phyloP scores from a whole-genome alignment of 2,329 filamentous ascomycete species.

The Boeremia lycopersici region DNA sequence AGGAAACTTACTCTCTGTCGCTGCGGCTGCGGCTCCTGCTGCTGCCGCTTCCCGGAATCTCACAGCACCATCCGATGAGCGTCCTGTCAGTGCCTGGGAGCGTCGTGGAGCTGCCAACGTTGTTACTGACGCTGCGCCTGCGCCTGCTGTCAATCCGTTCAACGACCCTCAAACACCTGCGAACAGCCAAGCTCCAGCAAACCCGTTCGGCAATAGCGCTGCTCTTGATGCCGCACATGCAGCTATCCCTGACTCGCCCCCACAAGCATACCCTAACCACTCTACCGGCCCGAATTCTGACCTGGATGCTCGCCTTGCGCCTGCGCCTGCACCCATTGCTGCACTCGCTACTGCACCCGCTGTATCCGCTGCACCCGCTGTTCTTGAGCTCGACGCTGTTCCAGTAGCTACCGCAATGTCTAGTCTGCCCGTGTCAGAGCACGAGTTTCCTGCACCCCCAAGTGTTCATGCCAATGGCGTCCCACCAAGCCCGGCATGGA shows the following conservation, averaged over 20 bases:
- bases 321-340: neutral
- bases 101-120: constrained; percentile 45
- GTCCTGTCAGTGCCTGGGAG: constrained; percentile 48
- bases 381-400: constrained; percentile 46
- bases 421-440: constrained; percentile 36
- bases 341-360: neutral
- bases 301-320: constrained; percentile 29
- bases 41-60: constrained; percentile 24
- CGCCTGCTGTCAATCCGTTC: constrained; percentile 70
- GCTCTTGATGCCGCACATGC: constrained; percentile 44
- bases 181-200: constrained; percentile 53
- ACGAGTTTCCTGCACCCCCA: constrained; percentile 31
- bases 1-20: constrained; percentile 43
- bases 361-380: constrained; percentile 16
- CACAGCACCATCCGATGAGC: constrained; percentile 18
- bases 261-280: constrained; percentile 28
- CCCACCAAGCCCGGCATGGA: constrained; percentile 64
- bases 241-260: constrained; percentile 34
- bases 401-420: constrained; percentile 39
- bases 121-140: constrained; percentile 47
- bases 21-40: constrained; percentile 35
- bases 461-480: constrained; percentile 58
- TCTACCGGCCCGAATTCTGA: constrained; percentile 32
- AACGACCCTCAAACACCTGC: constrained; percentile 46
- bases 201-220: constrained; percentile 60